Evolutionary conservation across 1,284 basidiomycete species (phyloP).

Genomic region (Cutaneotrichosporon dermatis): DNA sequence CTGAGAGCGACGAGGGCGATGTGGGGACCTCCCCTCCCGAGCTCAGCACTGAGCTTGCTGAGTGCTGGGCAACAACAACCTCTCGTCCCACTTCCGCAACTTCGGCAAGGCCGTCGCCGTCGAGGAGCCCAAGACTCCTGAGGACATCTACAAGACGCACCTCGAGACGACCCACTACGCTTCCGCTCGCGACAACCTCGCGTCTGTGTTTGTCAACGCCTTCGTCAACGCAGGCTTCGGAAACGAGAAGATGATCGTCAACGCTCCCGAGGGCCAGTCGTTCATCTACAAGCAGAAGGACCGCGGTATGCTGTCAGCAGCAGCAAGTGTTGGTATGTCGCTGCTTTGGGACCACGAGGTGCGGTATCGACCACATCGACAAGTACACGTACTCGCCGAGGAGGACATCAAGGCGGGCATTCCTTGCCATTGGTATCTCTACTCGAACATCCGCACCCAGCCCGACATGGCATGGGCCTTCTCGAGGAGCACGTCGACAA

Average conservation of each 20-base stretch:
- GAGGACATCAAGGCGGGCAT: slow-evolving; percentile 97
- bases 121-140: slow-evolving; percentile 80
- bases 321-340: slow-evolving; percentile 88
- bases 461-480: slow-evolving; percentile 90
- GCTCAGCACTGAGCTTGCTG: slow-evolving; percentile 75
- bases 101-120: slow-evolving; percentile 96
- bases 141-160: slow-evolving; percentile 97
- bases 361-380: slow-evolving; percentile 90
- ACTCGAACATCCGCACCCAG: slow-evolving; percentile 84
- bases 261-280: slow-evolving; percentile 89
- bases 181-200: slow-evolving; percentile 91
- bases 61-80: slow-evolving; percentile 77
- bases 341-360: slow-evolving; percentile 95
- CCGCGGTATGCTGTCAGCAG: slow-evolving; percentile 93
- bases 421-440: slow-evolving; percentile 93
- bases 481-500: slow-evolving; percentile 89
- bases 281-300: slow-evolving; percentile 99
- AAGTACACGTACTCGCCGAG: slow-evolving; percentile 96
- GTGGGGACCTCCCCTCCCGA: slow-evolving; percentile 52
- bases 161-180: slow-evolving; percentile 76
- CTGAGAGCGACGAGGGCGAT: slow-evolving; percentile 53
- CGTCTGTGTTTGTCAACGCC: slow-evolving; percentile 96
- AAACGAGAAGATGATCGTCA: slow-evolving; percentile 97
- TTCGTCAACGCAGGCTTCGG: slow-evolving; percentile 99
- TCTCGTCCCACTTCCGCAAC: slow-evolving; percentile 79